Percentiles rank a stretch among this genome's conserved stretches.
Conservation (phyloP, 2,329 filamentous ascomycete species). For the Verticillium tricorpus region DNA sequence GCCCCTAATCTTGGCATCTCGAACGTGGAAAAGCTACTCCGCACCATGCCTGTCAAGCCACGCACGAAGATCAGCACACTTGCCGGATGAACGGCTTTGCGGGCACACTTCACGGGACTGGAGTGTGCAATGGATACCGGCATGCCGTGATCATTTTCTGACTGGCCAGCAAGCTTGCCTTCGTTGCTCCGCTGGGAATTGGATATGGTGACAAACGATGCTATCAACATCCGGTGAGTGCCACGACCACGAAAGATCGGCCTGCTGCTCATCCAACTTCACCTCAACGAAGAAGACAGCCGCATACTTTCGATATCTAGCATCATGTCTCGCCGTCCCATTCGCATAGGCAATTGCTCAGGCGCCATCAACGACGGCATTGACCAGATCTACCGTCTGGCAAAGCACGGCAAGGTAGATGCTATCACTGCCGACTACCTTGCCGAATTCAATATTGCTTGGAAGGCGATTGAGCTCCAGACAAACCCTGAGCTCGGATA, state of each 20-base stretch:
- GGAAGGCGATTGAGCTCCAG: conserved; percentile 29
- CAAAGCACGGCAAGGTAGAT: conserved; percentile 21
- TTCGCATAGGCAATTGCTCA: conserved; percentile 28
- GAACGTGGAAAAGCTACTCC: neutral
- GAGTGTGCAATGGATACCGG: too few relatives aligned
- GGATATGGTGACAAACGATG: too few relatives aligned
- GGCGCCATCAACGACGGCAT: conserved; percentile 21
- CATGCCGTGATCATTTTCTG: too few relatives aligned
- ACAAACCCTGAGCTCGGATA: conserved; percentile 28
- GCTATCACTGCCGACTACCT: conserved; percentile 35
- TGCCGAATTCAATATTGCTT: conserved; percentile 47
- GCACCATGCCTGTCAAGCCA: neutral
- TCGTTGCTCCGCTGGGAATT: too few relatives aligned
- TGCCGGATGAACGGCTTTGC: neutral
- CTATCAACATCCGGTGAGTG: too few relatives aligned
- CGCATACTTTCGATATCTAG: too few relatives aligned
- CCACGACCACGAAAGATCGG: too few relatives aligned
- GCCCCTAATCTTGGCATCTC: neutral
- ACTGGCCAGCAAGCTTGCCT: too few relatives aligned
- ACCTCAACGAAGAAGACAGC: too few relatives aligned
- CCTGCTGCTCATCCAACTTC: too few relatives aligned
- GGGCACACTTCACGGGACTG: neutral
- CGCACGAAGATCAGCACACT: neutral
- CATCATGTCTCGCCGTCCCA: conserved; percentile 16
- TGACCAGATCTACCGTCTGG: conserved; percentile 19